Conservation (phyloP, 2,329 filamentous ascomycete species). For the Fusarium nygamai region DNA sequence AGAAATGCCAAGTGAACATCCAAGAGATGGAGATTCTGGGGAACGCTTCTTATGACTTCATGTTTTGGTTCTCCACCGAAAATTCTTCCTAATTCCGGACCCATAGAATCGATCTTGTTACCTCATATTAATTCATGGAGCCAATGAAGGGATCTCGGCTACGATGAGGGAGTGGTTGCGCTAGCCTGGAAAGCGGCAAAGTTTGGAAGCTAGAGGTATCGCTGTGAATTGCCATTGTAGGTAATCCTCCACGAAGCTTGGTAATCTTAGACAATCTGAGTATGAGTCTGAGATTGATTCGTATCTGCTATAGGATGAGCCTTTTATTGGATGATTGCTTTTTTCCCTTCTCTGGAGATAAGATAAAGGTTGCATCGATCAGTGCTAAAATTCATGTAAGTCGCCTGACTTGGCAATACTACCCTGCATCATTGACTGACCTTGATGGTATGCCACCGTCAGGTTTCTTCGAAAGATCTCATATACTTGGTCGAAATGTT, state of each 20-base stretch:
- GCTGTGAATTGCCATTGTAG: background rate
- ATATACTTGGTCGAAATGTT: accelerated
- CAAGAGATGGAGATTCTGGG: constrained; percentile 1
- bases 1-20: constrained; percentile 16
- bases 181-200: background rate
- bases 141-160: background rate
- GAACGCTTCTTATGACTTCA: constrained; percentile 6
- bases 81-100: constrained; percentile 9
- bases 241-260: background rate
- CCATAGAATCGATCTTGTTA: background rate
- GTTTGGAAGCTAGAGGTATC: background rate
- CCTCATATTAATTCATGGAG: background rate
- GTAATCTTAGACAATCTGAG: background rate
- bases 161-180: accelerated
- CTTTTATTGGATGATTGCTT: background rate
- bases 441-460: background rate
- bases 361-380: accelerated
- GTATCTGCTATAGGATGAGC: background rate
- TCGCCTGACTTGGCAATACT: background rate
- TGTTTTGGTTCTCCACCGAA: background rate
- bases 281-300: no score
- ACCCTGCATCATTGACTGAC: background rate
- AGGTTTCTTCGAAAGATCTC: accelerated
- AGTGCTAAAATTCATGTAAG: background rate
- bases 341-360: accelerated